Conservation (phyloP, 2,329 filamentous ascomycete genomes). For the Cercospora sp. region DNA sequence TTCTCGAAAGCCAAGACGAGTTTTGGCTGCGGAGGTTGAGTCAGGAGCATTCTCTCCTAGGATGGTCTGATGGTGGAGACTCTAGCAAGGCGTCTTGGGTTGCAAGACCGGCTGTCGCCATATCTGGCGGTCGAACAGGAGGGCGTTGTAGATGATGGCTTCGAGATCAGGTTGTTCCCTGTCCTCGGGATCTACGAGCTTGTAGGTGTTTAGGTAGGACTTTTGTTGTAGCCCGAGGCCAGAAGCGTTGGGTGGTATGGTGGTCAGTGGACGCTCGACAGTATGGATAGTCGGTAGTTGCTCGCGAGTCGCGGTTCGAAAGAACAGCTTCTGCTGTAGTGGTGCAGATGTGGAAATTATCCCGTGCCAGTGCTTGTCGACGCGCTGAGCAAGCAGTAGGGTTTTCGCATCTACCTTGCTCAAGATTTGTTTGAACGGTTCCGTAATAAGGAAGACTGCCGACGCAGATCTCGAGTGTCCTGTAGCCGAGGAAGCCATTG, state of each 20-base stretch:
- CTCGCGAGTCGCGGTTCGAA: background rate
- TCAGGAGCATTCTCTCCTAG: background rate
- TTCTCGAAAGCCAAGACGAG: background rate
- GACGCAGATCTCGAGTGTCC: background rate
- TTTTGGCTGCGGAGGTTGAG: background rate
- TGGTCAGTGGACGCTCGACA: background rate
- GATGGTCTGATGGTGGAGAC: background rate
- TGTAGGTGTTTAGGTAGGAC: background rate
- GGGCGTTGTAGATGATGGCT: background rate
- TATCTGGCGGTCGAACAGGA: background rate
- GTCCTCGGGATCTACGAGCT: background rate
- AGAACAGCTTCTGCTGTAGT: background rate
- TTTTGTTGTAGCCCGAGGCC: background rate
- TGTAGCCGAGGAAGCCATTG: background rate
- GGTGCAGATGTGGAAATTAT: background rate
- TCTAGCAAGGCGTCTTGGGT: background rate
- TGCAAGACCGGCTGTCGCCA: background rate
- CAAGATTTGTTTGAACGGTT: background rate
- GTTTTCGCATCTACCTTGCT: background rate
- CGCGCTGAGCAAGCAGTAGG: background rate
- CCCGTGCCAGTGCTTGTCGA: background rate
- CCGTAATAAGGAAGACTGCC: background rate
- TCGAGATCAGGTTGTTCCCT: background rate
- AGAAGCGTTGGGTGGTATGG: background rate
- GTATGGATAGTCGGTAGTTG: background rate